phyloP scores from a whole-genome alignment of 2,329 filamentous ascomycete species.

The Sarocladium brachiariae region DNA sequence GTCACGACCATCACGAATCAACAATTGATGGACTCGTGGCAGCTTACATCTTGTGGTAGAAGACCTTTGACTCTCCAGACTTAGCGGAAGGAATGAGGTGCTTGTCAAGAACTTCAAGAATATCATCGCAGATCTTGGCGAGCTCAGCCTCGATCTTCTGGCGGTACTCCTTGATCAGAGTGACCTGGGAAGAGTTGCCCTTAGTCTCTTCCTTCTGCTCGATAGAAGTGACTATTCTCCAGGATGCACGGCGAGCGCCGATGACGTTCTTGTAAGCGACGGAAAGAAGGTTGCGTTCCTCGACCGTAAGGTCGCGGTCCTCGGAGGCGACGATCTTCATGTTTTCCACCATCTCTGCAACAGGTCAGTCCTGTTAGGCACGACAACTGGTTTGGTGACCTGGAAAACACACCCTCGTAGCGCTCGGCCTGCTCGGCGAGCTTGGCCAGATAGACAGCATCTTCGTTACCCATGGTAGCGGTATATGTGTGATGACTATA shows the following conservation, averaged over 20 bases:
- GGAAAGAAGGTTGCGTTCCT: slow-evolving; percentile 95
- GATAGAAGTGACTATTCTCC: slow-evolving; percentile 97
- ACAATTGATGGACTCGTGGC: background rate
- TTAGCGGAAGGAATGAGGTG: slow-evolving; percentile 91
- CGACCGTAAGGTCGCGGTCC: slow-evolving; percentile 75
- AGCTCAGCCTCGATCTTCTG: slow-evolving; percentile 97
- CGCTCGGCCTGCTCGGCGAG: slow-evolving; percentile 99
- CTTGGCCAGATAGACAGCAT: slow-evolving; percentile 99
- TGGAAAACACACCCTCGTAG: slow-evolving; percentile 76
- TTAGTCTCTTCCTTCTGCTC: slow-evolving; percentile 99
- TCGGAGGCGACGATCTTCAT: slow-evolving; percentile 97
- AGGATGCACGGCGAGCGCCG: slow-evolving; percentile 90
- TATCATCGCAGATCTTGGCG: slow-evolving; percentile 95
- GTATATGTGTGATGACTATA: slow-evolving; percentile 16
- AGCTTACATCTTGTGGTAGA: slow-evolving; percentile 99
- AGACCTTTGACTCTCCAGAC: slow-evolving; percentile 97
- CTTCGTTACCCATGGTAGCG: slow-evolving; percentile 94
- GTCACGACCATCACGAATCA: background rate
- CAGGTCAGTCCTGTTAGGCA: background rate
- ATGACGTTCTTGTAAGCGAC: slow-evolving; percentile 99
- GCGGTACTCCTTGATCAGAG: slow-evolving; percentile 94
- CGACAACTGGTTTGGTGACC: background rate
- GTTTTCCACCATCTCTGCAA: slow-evolving; percentile 96
- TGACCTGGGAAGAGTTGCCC: slow-evolving; percentile 87
- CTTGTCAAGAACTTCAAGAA: slow-evolving; percentile 89